Evolutionary conservation across 192 early-diverging fungal species (phyloP), one percentile per base, ranked within the genome.

Genomic region (Lobulomyces angularis): DNA sequence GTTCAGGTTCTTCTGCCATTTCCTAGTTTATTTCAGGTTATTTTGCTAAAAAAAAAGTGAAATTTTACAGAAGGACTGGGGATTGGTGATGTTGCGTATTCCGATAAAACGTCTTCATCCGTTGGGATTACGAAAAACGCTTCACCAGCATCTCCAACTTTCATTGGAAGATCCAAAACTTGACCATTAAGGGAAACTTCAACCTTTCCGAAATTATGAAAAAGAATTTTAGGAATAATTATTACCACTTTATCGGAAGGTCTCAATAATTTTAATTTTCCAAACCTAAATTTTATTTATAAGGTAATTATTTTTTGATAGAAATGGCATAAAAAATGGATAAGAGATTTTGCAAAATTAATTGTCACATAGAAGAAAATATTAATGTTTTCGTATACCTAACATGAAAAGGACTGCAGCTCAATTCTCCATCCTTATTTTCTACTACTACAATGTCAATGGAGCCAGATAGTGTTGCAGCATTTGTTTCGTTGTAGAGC

Each of bases 301-400:
- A 19, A n/a, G 8, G 8, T 12, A n/a, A 14, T 32, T n/a, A n/a
- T n/a, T 11, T 32, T 32, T 32, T 12, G n/a, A 11, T 32, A 11
- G n/a, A n/a, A n/a, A n/a, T n/a, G n/a, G n/a, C n/a, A n/a, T n/a
- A n/a, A n/a, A n/a, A n/a, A n/a, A n/a, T 32, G 31, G 31, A 12
- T 11, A 12, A n/a, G 31, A 32, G 11, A n/a, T n/a, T n/a, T n/a
- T n/a, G n/a, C n/a, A n/a, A n/a, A n/a, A n/a, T n/a, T n/a, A n/a
- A n/a, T n/a, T n/a, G n/a, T n/a, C n/a, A n/a, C n/a, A n/a, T n/a
- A n/a, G n/a, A n/a, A n/a, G n/a, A n/a, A n/a, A n/a, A n/a, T n/a
- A n/a, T n/a, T n/a, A n/a, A n/a, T n/a, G n/a, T n/a, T 55, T 98
- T 98, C 20, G 92, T 92, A 57, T 96, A 98, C 27, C 95, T 81